Evolutionary conservation across 257 asterid species (phyloP).

Genomic region (Fraxinus americana): DNA sequence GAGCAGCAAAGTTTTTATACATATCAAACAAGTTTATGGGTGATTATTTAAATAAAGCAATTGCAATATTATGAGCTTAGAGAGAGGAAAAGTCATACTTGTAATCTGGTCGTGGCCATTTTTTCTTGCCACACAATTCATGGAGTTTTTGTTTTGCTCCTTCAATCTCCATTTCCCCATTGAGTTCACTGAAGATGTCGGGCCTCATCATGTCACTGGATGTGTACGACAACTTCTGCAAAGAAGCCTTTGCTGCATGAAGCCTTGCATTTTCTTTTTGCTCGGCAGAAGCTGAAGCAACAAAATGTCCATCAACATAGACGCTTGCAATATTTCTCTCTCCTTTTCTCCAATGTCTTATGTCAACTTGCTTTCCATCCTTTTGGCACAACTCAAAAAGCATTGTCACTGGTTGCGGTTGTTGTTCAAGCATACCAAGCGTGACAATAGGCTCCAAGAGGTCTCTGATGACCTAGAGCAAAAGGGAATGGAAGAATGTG

Average conservation of each 20-base stretch:
- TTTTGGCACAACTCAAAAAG: conserved; percentile 72
- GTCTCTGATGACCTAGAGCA: conserved; percentile 49
- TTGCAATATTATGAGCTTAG: conserved; percentile 5
- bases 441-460: conserved; percentile 70
- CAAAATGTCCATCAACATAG: conserved; percentile 53
- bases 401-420: conserved; percentile 85
- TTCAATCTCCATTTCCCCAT: conserved; percentile 46
- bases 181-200: conserved; percentile 28
- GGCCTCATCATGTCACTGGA: background rate
- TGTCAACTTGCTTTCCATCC: conserved; percentile 56
- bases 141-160: conserved; percentile 70
- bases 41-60: background rate
- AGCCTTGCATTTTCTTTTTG: conserved; percentile 75
- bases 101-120: conserved; percentile 73
- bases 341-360: conserved; percentile 45
- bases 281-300: conserved; percentile 62
- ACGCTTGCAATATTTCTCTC: conserved; percentile 54
- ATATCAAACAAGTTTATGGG: background rate
- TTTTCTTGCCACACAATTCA: conserved; percentile 70
- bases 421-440: conserved; percentile 50
- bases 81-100: conserved; percentile 42
- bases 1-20: background rate
- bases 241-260: conserved; percentile 77
- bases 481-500: conserved; percentile 1
- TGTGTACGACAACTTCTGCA: conserved; percentile 37